Evolutionary conservation across 345 rosid species (phyloP), one percentile per base, ranked within the genome.

Genomic region (Moringa oleifera): DNA sequence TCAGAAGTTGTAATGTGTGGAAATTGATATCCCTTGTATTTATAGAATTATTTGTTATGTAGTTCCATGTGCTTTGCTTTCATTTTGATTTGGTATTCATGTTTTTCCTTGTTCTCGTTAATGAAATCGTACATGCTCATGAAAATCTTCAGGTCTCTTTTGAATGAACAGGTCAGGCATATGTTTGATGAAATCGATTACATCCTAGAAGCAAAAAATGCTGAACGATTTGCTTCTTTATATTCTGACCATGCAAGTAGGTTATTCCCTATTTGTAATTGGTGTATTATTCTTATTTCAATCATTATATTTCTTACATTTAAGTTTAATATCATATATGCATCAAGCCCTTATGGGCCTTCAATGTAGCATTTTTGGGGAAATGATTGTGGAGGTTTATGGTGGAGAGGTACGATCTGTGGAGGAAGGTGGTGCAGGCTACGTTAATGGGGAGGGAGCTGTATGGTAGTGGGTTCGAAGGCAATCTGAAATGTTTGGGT

Each of bases 131-230:
- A 52, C 79, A 73, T 71, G 68, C 85, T 80, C 66, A 71, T 64
- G 57, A 71, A 77, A 65, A 36, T 73, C 76, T 75, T 77, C 72
- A 76, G 76, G 72, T 71, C 70, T 80, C 66, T 83, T 77, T 82
- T 79, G 66, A 68, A 73, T 85, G 75, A 72, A 80, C 87, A 94
- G 99, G 97, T 94, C 62, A 83, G 99, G 70, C 97, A 94, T 82
- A 94, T 94, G 99, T 94, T 94, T 69, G 97, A 88, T 41, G 99
- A 94, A 77, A 94, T 88, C 58, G 96, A 94, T 77, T 94, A 94
- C 58, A 23, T 94, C 59, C 76, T 73, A 20, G 96, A 94, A 79
- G 99, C 89, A 53, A 80, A 83, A 83, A 90, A 90, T 83, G 99
- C 99, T 55, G 99, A 90, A 67, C 85, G 83, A 69, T 94, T 94